A percentile compares a stretch with the other conserved stretches of the same genome.
Evolutionary conservation across 768 basidiomycete species (phyloP).

Genomic region (Lyophyllum atratum): DNA sequence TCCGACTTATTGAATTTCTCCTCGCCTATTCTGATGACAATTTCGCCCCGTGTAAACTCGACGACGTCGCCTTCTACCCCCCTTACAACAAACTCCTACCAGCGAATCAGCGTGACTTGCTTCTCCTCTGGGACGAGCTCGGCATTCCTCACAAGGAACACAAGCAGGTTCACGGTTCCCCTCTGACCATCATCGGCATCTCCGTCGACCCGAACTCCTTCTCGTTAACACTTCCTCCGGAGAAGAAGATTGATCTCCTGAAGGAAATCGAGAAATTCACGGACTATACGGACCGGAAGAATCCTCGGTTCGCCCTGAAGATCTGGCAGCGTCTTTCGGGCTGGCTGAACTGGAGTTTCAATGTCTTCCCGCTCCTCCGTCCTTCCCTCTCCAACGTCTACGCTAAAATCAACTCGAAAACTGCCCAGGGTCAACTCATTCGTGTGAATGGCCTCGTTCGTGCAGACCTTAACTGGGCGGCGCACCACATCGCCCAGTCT

Average conservation of each 20-base stretch:
- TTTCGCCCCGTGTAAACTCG: slow-evolving; percentile 22
- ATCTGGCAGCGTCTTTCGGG: slow-evolving; percentile 28
- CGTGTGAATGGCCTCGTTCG: slow-evolving; percentile 25
- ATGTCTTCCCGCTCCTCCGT: slow-evolving; percentile 31
- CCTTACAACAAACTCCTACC: slow-evolving; percentile 22
- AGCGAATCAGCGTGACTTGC: background rate
- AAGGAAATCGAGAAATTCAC: slow-evolving; percentile 8
- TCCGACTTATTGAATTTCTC: slow-evolving; percentile 18
- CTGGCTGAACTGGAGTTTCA: slow-evolving; percentile 40
- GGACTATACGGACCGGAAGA: background rate
- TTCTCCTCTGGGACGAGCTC: slow-evolving; percentile 37
- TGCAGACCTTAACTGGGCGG: slow-evolving; percentile 31
- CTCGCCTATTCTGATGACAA: slow-evolving; percentile 34
- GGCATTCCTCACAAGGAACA: slow-evolving; percentile 37
- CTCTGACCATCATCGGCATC: slow-evolving; percentile 40
- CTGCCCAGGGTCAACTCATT: slow-evolving; percentile 19
- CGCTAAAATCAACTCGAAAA: slow-evolving; percentile 24
- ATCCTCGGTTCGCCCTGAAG: background rate
- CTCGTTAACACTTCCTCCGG: slow-evolving; percentile 21
- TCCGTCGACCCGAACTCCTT: slow-evolving; percentile 33
- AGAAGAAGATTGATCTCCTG: slow-evolving; percentile 13
- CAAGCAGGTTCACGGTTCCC: slow-evolving; percentile 37
- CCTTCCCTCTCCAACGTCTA: slow-evolving; percentile 32
- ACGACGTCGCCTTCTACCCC: slow-evolving; percentile 23
- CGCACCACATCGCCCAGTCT: slow-evolving; percentile 15